Evolutionary conservation across 352 stramenopile genomes (phyloP), one percentile per base, ranked within the genome.

Genomic region (Globisporangium spinosum): DNA sequence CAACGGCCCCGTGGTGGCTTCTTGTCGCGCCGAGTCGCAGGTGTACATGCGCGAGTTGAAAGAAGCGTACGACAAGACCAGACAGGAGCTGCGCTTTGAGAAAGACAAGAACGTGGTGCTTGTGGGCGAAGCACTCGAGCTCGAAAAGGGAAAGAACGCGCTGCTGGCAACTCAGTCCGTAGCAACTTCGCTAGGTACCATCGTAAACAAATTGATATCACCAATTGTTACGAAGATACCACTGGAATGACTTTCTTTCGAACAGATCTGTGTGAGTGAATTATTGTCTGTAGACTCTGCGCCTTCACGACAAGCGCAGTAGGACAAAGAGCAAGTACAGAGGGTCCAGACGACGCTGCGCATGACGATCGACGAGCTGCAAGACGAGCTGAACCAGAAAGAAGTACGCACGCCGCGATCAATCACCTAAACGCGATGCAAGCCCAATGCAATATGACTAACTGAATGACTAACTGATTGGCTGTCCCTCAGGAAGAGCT

Each of bases 31-130:
- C 27, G 82, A 95, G 58, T 79, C 76, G 0, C 85, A 95, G 69
- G 73, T 73, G 22, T 89, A 85, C 53, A 70, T 93, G 35, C 80
- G 74, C 55, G 79, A 91, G 8, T 71, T 92, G 2, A 86, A 92
- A 68, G 80, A 89, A 6, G 76, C 77, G 4, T 73, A 90, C 9
- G 79, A 85, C 1, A 74, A 80, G 23, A 57, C 83, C 2, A 85
- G 86, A 65, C 76, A 84, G 27, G 85, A 93, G 17, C 58, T 94
- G n/a, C 73, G 75, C n/a, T 60, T 78, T 3, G 83, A 93, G 65
- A 90, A 93, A 58, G 82, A 89, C 17, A 91, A 91, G 70, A 93
- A 93, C 53, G 85, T 79, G 35, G 82, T 79, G 55, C 73, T 91
- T 35, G 77, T 93, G 20, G 77, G 73, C 38, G 88, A 89, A 43